phyloP scores from a whole-genome alignment of 257 asterid species.

The Linaria vulgaris region DNA sequence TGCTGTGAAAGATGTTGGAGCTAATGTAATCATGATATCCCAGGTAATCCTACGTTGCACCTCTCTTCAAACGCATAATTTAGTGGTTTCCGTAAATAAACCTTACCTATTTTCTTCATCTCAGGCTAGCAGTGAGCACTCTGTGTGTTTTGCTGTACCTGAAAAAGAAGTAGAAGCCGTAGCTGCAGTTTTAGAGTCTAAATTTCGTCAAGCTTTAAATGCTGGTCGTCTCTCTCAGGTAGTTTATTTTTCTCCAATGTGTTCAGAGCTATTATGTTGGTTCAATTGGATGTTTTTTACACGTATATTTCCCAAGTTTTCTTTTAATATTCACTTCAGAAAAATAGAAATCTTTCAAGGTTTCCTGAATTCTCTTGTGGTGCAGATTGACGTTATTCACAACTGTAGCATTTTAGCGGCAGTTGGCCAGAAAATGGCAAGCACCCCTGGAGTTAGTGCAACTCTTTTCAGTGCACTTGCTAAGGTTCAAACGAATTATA shows the following conservation, averaged over 20 bases:
- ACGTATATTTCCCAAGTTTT: too few species aligned
- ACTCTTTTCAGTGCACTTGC: conserved; percentile 97
- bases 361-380: neutral
- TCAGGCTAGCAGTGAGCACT: conserved; percentile 99
- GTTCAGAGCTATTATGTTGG: conserved; percentile 3
- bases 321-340: neutral
- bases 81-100: conserved; percentile 11
- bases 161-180: conserved; percentile 90
- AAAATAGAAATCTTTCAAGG: neutral
- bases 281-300: too few species aligned
- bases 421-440: conserved; percentile 99
- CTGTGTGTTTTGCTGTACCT: conserved; percentile 99
- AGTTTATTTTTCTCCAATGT: conserved; percentile 15
- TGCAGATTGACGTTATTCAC: conserved; percentile 86
- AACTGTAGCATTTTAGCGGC: conserved; percentile 98
- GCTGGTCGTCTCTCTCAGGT: conserved; percentile 99
- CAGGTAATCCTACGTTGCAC: conserved; percentile 55
- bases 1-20: conserved; percentile 95
- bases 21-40: conserved; percentile 96
- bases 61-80: conserved; percentile 1
- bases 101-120: conserved; percentile 23
- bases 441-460: conserved; percentile 99
- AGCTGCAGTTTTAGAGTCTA: conserved; percentile 77
- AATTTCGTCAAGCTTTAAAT: conserved; percentile 84
- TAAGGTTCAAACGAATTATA: conserved; percentile 55